Evolutionary conservation across 495 filamentous ascomycete genomes (phyloP).

Genomic region (Hypoxylon lienhwacheense): DNA sequence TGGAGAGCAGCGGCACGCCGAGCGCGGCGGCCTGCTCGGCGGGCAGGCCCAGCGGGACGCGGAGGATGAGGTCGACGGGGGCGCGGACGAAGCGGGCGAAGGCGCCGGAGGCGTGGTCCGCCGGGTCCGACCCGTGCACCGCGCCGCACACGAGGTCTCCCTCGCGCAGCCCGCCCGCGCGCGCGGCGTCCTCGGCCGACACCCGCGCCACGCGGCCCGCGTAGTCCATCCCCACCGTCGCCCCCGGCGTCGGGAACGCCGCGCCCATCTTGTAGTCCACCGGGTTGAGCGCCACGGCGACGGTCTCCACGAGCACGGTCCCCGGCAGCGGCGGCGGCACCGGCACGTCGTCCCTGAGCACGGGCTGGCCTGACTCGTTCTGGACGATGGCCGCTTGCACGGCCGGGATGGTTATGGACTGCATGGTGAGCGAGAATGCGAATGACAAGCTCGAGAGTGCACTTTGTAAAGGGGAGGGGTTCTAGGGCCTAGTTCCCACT

Average conservation of each 20-base stretch:
- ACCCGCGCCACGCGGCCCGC: constrained; percentile 26
- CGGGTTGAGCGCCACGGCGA: constrained; percentile 48
- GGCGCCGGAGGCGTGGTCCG: constrained; percentile 20
- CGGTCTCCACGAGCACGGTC: constrained; percentile 48
- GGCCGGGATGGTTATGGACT: too few relatives aligned
- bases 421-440: too few relatives aligned
- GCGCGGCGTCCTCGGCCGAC: not conserved
- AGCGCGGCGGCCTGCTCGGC: constrained; percentile 33
- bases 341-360: constrained; percentile 14
- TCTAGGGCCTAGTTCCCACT: too few relatives aligned
- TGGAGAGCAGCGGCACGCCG: constrained; percentile 10
- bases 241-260: constrained; percentile 15
- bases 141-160: constrained; percentile 38
- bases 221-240: constrained; percentile 28
- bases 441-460: too few relatives aligned
- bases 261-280: constrained; percentile 33
- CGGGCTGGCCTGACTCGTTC: constrained; percentile 22
- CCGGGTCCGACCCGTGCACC: constrained; percentile 25
- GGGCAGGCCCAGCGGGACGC: constrained; percentile 20
- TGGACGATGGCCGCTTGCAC: too few relatives aligned
- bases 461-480: too few relatives aligned
- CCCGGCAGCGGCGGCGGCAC: not conserved
- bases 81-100: constrained; percentile 38
- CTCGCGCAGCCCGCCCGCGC: not conserved
- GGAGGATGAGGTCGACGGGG: constrained; percentile 7